Percentiles rank a stretch among this genome's conserved stretches.
These are phyloP conservation scores for Plantago coronopus DNA, from an alignment of 305 asterid species.

Conservation along the genomic window DNA sequence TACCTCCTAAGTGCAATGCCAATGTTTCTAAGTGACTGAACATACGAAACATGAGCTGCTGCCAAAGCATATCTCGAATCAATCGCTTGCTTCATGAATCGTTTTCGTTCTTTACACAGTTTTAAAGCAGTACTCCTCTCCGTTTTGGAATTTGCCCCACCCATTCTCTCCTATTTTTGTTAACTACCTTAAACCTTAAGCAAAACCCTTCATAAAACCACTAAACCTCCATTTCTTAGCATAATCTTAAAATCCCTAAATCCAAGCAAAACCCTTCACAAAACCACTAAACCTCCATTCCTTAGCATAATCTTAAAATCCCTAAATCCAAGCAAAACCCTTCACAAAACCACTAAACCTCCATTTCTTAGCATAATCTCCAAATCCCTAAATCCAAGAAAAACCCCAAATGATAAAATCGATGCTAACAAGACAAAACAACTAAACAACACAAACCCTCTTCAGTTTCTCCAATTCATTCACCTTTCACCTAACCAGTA, in stretches of 20 bases:
- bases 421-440: neutral
- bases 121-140: constrained; percentile 71
- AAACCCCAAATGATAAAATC: neutral
- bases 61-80: constrained; percentile 89
- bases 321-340: neutral
- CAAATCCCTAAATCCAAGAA: neutral
- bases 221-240: too few relatives aligned
- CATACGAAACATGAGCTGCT: constrained; percentile 89
- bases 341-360: constrained; percentile 5
- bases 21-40: constrained; percentile 71
- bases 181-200: neutral
- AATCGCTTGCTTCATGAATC: constrained; percentile 69
- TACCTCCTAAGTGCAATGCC: constrained; percentile 84
- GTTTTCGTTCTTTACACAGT: constrained; percentile 79
- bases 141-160: constrained; percentile 59
- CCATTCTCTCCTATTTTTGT: constrained; percentile 53
- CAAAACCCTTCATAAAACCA: too few relatives aligned
- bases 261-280: constrained; percentile 7
- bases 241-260: neutral
- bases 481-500: neutral
- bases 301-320: neutral
- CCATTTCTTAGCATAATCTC: neutral
- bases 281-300: neutral
- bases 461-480: neutral
- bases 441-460: neutral